Conservation (phyloP, 148 eudicot species). For the Beta vulgaris region DNA sequence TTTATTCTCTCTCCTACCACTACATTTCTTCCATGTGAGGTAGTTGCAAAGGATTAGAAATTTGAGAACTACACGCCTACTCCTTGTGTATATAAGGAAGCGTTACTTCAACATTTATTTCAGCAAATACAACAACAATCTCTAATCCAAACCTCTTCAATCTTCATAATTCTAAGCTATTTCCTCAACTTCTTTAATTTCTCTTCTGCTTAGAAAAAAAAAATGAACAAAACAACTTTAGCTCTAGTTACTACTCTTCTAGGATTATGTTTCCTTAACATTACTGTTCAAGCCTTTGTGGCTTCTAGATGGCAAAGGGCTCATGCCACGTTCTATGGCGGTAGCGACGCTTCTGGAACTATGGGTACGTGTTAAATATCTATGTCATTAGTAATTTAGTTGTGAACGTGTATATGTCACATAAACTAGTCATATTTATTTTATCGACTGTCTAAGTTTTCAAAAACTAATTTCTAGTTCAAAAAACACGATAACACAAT, state of each 20-base stretch:
- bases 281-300: slow-evolving; percentile 39
- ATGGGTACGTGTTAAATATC: slow-evolving; percentile 71
- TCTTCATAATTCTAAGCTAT: too few relatives aligned
- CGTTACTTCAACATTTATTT: neutral
- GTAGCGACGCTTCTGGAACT: slow-evolving; percentile 64
- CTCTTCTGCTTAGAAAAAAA: neutral
- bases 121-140: neutral
- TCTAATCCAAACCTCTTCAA: too few relatives aligned
- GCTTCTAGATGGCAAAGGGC: slow-evolving; percentile 49
- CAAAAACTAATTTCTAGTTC: too few relatives aligned
- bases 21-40: neutral
- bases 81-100: neutral
- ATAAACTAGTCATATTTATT: too few relatives aligned
- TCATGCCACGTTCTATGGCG: slow-evolving; percentile 67
- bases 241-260: slow-evolving; percentile 1
- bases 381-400: too few relatives aligned
- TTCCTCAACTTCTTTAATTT: slow-evolving; percentile 7
- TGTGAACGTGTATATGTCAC: too few relatives aligned
- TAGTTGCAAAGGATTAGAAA: neutral
- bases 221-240: slow-evolving; percentile 30
- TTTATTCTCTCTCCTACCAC: neutral
- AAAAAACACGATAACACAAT: too few relatives aligned
- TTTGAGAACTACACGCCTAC: neutral
- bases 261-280: slow-evolving; percentile 20
- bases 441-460: too few relatives aligned